phyloP scores from a whole-genome alignment of 2,329 filamentous ascomycete species.

The Bertia moriformis region DNA sequence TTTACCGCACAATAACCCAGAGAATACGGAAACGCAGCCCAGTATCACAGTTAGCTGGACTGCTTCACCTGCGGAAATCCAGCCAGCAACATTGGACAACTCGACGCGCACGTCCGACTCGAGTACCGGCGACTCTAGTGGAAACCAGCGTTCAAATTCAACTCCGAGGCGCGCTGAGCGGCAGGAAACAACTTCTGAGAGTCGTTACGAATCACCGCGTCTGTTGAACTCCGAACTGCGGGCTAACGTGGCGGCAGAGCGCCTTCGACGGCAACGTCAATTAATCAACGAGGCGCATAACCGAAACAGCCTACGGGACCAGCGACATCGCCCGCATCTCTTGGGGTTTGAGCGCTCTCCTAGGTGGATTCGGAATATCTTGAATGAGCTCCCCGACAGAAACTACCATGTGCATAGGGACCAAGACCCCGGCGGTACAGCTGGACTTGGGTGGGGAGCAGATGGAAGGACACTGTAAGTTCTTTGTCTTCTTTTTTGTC shows the following conservation, averaged over 20 bases:
- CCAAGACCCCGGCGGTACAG: slow-evolving; percentile 21
- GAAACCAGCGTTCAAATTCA: not conserved
- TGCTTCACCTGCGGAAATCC: not conserved
- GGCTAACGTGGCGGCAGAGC: slow-evolving; percentile 19
- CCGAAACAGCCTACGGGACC: slow-evolving; percentile 6
- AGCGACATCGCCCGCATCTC: slow-evolving; percentile 14
- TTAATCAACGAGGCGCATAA: slow-evolving; percentile 16
- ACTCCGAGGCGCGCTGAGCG: not conserved
- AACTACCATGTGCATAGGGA: slow-evolving; percentile 9
- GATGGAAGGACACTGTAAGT: slow-evolving; percentile 29
- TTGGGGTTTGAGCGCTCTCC: slow-evolving; percentile 17
- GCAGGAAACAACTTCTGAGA: not conserved
- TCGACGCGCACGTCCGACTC: not conserved
- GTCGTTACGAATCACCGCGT: not conserved
- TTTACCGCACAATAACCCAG: not conserved
- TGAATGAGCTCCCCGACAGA: slow-evolving; percentile 17
- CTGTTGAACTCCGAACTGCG: slow-evolving; percentile 14
- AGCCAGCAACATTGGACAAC: not conserved
- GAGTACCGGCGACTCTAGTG: not conserved
- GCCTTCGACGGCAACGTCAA: slow-evolving; percentile 19
- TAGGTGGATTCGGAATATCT: slow-evolving; percentile 18
- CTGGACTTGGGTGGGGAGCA: slow-evolving; percentile 27
- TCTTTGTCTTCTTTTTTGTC: not conserved
- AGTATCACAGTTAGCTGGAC: not conserved
- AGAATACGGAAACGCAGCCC: not conserved